Conservation (phyloP, 108 stramenopile species). For the Fragilaria radians region DNA sequence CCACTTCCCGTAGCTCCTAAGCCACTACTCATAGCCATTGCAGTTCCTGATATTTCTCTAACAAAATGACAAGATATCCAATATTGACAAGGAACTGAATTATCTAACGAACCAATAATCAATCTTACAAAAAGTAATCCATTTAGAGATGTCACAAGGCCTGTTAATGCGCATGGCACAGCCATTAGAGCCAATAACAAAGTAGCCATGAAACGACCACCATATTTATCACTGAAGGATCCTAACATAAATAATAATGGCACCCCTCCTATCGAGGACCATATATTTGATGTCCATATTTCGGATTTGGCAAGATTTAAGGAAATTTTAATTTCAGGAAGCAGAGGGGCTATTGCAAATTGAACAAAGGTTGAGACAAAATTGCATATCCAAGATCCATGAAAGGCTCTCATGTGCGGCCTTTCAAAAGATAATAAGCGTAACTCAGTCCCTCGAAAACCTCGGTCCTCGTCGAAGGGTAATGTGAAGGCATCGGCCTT, state of each 20-base stretch:
- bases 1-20: slow-evolving; percentile 75
- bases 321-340: slow-evolving; percentile 47
- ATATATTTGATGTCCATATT: slow-evolving; percentile 62
- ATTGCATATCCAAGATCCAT: slow-evolving; percentile 69
- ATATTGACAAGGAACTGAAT: slow-evolving; percentile 58
- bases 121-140: slow-evolving; percentile 38
- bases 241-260: slow-evolving; percentile 54
- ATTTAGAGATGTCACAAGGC: slow-evolving; percentile 25
- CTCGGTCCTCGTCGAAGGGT: slow-evolving; percentile 30
- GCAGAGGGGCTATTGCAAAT: slow-evolving; percentile 78
- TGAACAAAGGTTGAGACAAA: slow-evolving; percentile 71
- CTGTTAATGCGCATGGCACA: slow-evolving; percentile 38
- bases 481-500: slow-evolving; percentile 11
- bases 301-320: slow-evolving; percentile 46
- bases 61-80: slow-evolving; percentile 62
- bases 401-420: slow-evolving; percentile 82
- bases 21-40: slow-evolving; percentile 55
- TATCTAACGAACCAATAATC: slow-evolving; percentile 47
- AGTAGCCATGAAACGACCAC: slow-evolving; percentile 30
- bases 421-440: slow-evolving; percentile 35
- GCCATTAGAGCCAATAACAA: slow-evolving; percentile 13
- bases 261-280: slow-evolving; percentile 53
- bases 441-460: slow-evolving; percentile 58
- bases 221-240: slow-evolving; percentile 48
- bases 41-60: slow-evolving; percentile 42